Evolutionary conservation across 495 filamentous ascomycete species (phyloP).

Genomic region (Melanomma pulvis-pyrius): DNA sequence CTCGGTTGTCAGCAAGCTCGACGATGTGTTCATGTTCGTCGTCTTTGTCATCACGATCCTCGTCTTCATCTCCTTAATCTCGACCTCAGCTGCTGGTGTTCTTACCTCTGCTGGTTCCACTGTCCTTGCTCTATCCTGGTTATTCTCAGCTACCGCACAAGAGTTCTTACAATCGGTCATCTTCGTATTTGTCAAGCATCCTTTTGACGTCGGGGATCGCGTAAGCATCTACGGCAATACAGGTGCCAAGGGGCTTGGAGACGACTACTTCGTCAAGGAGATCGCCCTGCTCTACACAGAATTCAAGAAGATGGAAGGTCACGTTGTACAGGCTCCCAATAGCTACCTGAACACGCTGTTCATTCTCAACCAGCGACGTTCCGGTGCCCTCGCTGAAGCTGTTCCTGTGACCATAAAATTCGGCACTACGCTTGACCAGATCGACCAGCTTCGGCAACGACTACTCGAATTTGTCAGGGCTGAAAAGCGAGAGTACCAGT

Average conservation of each 20-base stretch:
- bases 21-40: constrained; percentile 84
- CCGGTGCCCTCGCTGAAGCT: constrained; percentile 85
- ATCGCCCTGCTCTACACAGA: constrained; percentile 95
- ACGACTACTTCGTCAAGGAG: constrained; percentile 95
- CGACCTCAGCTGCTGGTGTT: constrained; percentile 81
- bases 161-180: constrained; percentile 90
- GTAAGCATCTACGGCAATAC: constrained; percentile 91
- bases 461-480: constrained; percentile 81
- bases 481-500: constrained; percentile 91
- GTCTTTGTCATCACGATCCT: constrained; percentile 76
- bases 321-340: constrained; percentile 94
- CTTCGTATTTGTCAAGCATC: constrained; percentile 98
- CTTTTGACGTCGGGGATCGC: constrained; percentile 94
- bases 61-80: constrained; percentile 87
- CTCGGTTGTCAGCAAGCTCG: constrained; percentile 90
- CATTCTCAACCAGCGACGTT: constrained; percentile 91
- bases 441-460: constrained; percentile 79
- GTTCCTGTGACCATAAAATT: constrained; percentile 84
- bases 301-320: constrained; percentile 97
- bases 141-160: constrained; percentile 88
- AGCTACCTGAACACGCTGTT: constrained; percentile 89
- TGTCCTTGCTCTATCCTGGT: constrained; percentile 85
- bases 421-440: constrained; percentile 83
- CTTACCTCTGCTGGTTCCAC: constrained; percentile 84
- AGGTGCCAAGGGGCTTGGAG: constrained; percentile 71